These are phyloP conservation scores for Pseudocercospora musae DNA, from an alignment of 2,329 filamentous ascomycete genomes.

Conservation along the genomic window DNA sequence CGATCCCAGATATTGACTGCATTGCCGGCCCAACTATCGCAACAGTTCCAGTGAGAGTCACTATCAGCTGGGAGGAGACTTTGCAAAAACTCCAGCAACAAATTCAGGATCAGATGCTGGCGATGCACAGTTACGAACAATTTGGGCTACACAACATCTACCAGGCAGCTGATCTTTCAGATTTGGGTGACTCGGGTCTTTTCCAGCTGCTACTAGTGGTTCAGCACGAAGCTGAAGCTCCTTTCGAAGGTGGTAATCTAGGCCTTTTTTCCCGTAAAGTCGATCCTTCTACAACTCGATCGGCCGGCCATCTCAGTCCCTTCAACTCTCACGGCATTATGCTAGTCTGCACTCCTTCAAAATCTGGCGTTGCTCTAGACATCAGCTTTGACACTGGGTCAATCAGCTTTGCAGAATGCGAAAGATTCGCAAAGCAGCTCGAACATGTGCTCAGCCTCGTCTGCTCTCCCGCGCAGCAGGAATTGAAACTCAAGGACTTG, in stretches of 20 bases:
- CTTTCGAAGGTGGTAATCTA: neutral
- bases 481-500: neutral
- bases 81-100: neutral
- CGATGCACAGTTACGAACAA: constrained; percentile 9
- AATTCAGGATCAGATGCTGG: constrained; percentile 6
- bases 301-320: neutral
- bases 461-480: neutral
- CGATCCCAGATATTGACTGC: neutral
- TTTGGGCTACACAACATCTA: constrained; percentile 12
- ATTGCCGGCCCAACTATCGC: constrained; percentile 16
- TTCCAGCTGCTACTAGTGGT: constrained; percentile 11
- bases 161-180: neutral
- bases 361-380: neutral
- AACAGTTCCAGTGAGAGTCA: constrained; percentile 11
- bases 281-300: neutral
- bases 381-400: constrained; percentile 1
- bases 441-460: constrained; percentile 6
- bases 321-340: constrained; percentile 6
- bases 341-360: neutral
- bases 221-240: neutral
- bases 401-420: neutral
- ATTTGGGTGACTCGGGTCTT: neutral
- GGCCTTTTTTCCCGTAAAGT: neutral
- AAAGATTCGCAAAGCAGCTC: constrained; percentile 1
- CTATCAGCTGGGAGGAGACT: neutral